phyloP scores from a whole-genome alignment of 2,329 filamentous ascomycete genomes.

The Trichoderma semiorbis region DNA sequence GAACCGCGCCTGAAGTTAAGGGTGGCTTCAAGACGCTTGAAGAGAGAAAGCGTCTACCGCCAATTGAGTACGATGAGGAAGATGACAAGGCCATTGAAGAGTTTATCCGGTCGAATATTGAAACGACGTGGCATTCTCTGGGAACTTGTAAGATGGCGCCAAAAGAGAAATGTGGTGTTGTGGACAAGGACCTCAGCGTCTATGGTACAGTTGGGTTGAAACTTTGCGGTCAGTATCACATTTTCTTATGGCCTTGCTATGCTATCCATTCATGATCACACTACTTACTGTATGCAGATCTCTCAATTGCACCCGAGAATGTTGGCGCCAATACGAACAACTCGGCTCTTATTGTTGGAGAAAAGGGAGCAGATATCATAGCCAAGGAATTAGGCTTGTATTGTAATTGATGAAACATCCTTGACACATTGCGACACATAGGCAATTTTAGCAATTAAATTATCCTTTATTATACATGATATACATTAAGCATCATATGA shows the following conservation, averaged over 20 bases:
- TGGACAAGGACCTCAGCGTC: conserved; percentile 40
- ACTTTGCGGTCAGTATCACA: conserved; percentile 32
- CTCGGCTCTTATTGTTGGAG: conserved; percentile 43
- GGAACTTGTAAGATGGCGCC: conserved; percentile 43
- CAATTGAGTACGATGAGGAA: conserved; percentile 45
- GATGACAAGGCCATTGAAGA: conserved; percentile 48
- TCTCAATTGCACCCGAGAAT: conserved; percentile 37
- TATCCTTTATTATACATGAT: not conserved
- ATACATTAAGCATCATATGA: not conserved
- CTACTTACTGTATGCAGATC: conserved; percentile 27
- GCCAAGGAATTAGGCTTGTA: conserved; percentile 25
- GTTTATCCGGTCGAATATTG: conserved; percentile 36
- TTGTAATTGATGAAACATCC: not conserved
- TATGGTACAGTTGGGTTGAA: conserved; percentile 39
- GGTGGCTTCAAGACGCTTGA: conserved; percentile 23
- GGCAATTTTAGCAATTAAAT: not conserved
- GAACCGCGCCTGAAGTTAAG: conserved; percentile 24
- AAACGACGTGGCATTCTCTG: conserved; percentile 42
- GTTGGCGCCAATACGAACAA: conserved; percentile 44
- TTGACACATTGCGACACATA: not conserved
- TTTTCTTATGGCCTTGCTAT: not conserved
- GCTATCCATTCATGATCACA: not conserved
- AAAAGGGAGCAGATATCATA: conserved; percentile 38
- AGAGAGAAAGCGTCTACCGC: conserved; percentile 26
- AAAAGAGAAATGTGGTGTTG: conserved; percentile 37